These are phyloP conservation scores for Microstegium vimineum DNA, from an alignment of 176 grass and related monocot genomes.

Conservation along the genomic window DNA sequence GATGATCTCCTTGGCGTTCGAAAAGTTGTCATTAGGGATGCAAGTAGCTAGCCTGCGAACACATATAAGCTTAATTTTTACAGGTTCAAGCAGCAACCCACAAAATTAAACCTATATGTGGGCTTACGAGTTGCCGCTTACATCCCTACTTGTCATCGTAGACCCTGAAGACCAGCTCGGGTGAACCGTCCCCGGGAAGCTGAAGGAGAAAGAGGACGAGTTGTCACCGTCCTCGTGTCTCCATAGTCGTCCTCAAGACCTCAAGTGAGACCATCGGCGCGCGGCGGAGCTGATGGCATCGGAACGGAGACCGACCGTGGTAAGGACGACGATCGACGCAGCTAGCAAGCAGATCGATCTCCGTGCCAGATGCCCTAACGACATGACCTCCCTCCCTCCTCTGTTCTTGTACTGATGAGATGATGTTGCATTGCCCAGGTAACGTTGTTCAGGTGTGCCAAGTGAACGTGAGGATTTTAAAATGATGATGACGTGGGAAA, in stretches of 20 bases:
- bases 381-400: not conserved
- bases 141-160: slow-evolving; percentile 45
- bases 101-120: no score
- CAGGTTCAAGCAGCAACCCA: no score
- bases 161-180: slow-evolving; percentile 33
- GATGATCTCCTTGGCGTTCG: slow-evolving; percentile 35
- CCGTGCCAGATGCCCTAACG: not conserved
- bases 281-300: not conserved
- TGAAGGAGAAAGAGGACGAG: slow-evolving; percentile 41
- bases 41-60: no score
- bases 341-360: not conserved
- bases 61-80: no score
- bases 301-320: not conserved
- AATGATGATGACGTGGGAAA: no score
- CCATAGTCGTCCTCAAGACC: no score
- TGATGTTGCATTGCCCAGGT: no score
- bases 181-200: not conserved
- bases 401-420: not conserved
- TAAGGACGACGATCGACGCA: slow-evolving; percentile 33
- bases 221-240: not conserved
- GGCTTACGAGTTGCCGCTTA: no score
- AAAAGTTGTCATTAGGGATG: no score
- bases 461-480: no score
- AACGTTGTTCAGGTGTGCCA: no score
- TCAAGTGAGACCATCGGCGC: not conserved